Evolutionary conservation across 192 early-diverging fungal genomes (phyloP).

Genomic region (Linnemannia exigua): DNA sequence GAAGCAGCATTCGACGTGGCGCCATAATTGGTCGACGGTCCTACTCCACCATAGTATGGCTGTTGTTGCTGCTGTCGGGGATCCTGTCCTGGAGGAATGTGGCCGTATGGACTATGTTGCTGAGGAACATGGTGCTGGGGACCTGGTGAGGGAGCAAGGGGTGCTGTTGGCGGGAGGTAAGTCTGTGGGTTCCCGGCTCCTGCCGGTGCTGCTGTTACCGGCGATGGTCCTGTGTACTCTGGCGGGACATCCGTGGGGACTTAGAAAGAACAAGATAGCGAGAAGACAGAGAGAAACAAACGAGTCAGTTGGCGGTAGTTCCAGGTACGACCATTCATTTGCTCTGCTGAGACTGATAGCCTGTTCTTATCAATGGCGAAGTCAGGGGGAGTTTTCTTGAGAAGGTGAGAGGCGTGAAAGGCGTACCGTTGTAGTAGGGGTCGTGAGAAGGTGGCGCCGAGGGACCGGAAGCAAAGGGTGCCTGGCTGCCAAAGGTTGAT

Average conservation of each 20-base stretch:
- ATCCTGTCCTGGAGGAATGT: not conserved
- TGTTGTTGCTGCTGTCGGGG: not conserved
- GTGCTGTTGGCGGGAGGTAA: not conserved
- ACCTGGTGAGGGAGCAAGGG: not conserved
- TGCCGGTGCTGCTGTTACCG: no score
- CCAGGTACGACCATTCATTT: not conserved
- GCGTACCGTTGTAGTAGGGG: not conserved
- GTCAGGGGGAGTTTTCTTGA: not conserved
- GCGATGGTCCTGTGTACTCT: constrained; percentile 6
- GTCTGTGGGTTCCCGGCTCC: not conserved
- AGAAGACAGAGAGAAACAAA: not conserved
- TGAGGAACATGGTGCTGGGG: not conserved
- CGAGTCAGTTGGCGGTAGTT: not conserved
- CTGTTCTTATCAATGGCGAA: not conserved
- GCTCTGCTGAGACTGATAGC: constrained; percentile 1
- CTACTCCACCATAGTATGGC: not conserved
- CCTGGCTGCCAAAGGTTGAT: constrained; percentile 32
- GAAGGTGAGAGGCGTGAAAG: not conserved
- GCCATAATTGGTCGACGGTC: constrained; percentile 20
- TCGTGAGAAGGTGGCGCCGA: not conserved
- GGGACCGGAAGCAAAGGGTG: constrained; percentile 19
- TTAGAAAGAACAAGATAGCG: not conserved
- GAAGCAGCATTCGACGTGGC: not conserved
- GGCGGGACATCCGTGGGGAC: constrained; percentile 22
- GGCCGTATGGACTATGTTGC: not conserved